phyloP scores from a whole-genome alignment of 1,139 yeast genomes.

The Yamadazyma atlantica region DNA sequence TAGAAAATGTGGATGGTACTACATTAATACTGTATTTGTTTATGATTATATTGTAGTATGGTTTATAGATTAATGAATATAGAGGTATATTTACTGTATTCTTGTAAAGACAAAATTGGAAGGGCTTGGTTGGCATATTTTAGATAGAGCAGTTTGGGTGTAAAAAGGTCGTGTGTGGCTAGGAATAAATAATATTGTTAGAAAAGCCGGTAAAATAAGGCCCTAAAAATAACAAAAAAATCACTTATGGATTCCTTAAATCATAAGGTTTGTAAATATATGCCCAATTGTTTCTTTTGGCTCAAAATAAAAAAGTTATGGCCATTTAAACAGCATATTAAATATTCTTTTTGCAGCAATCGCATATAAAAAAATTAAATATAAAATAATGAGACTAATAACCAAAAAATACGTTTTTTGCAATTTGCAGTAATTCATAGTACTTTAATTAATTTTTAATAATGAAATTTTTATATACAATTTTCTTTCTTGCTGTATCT shows the following conservation, averaged over 20 bases:
- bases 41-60: too few relatives aligned
- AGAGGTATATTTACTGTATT: too few relatives aligned
- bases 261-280: not conserved
- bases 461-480: not conserved
- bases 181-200: not conserved
- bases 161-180: not conserved
- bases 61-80: too few relatives aligned
- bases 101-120: too few relatives aligned
- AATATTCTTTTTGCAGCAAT: not conserved
- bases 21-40: not conserved
- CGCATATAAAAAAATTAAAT: conserved; percentile 1
- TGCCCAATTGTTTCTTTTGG: not conserved
- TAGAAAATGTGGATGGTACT: not conserved
- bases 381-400: not conserved
- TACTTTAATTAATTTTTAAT: not conserved
- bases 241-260: not conserved
- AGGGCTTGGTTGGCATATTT: too few relatives aligned
- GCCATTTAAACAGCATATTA: not conserved
- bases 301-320: not conserved
- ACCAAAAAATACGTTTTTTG: not conserved
- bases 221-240: not conserved
- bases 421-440: not conserved
- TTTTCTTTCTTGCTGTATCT: not conserved
- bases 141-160: not conserved
- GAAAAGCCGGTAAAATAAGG: not conserved